Percentiles rank a stretch among this genome's conserved stretches.
phyloP scores from a whole-genome alignment of 2,329 filamentous ascomycete genomes.

The Beauveria medogensis region DNA sequence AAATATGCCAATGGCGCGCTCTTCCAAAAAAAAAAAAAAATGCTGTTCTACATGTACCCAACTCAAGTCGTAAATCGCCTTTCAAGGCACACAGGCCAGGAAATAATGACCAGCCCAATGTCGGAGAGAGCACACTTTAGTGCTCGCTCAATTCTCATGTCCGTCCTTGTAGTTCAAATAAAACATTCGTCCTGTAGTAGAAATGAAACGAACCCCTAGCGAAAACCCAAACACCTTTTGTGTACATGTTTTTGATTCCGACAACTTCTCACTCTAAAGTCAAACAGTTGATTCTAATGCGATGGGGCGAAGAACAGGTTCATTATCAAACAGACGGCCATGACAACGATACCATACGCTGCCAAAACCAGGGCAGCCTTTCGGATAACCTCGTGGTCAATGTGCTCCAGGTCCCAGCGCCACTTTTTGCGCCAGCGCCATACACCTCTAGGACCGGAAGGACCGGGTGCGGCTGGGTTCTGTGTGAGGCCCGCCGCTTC shows the following conservation, averaged over 20 bases:
- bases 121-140: neutral
- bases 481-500: constrained; percentile 35
- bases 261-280: neutral
- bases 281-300: constrained; percentile 35
- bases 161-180: neutral
- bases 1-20: constrained; percentile 5
- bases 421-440: constrained; percentile 48
- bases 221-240: neutral
- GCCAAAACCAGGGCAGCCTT: constrained; percentile 67
- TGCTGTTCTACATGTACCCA: constrained; percentile 8
- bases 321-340: constrained; percentile 78
- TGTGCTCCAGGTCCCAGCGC: constrained; percentile 53
- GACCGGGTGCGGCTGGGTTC: constrained; percentile 35
- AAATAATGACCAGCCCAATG: neutral
- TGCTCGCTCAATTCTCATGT: neutral
- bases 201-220: neutral
- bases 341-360: constrained; percentile 78
- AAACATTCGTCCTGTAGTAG: neutral
- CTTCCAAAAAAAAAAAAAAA: neutral
- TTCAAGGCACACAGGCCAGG: neutral
- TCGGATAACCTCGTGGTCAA: constrained; percentile 59
- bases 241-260: neutral
- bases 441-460: constrained; percentile 25
- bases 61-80: constrained; percentile 4
- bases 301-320: constrained; percentile 72